A percentile compares a stretch with the other conserved stretches of the same genome.
These are phyloP conservation scores for Ustilago trichophora DNA, from an alignment of 1,284 basidiomycete species.

Conservation along the genomic window DNA sequence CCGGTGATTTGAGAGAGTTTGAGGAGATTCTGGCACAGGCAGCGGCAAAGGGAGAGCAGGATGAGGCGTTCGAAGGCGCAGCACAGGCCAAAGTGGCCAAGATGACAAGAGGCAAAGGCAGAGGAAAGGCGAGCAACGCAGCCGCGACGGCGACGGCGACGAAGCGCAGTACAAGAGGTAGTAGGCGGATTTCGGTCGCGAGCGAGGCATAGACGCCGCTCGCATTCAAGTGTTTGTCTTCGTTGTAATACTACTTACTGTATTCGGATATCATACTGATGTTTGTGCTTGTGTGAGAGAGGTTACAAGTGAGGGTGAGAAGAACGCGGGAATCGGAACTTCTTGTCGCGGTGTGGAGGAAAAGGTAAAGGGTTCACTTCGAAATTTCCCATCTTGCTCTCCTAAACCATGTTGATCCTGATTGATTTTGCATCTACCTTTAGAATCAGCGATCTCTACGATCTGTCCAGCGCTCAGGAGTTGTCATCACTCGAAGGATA, in stretches of 20 bases:
- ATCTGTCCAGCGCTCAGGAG: too few species aligned
- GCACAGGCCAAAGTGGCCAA: slow-evolving; percentile 51
- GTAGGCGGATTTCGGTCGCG: slow-evolving; percentile 28
- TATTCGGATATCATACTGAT: too few species aligned
- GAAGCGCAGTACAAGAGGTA: slow-evolving; percentile 21
- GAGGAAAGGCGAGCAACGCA: slow-evolving; percentile 21
- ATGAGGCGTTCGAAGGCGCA: slow-evolving; percentile 81
- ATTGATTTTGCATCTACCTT: too few species aligned
- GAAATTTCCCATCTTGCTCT: too few species aligned
- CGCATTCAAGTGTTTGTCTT: not conserved
- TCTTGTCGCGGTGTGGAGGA: not conserved
- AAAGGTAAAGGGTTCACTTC: not conserved
- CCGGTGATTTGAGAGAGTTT: slow-evolving; percentile 59
- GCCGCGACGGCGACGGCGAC: slow-evolving; percentile 1
- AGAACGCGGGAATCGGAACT: slow-evolving; percentile 1
- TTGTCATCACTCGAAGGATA: too few species aligned
- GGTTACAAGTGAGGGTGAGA: too few species aligned
- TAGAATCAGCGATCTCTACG: too few species aligned
- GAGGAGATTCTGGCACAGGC: slow-evolving; percentile 82
- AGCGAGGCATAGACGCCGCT: slow-evolving; percentile 38
- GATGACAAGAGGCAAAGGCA: slow-evolving; percentile 22
- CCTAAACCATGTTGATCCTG: too few species aligned
- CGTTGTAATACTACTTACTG: slow-evolving; percentile 10
- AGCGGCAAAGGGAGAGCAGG: slow-evolving; percentile 85
- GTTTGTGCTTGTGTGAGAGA: too few species aligned